phyloP scores from a whole-genome alignment of 768 basidiomycete genomes.

The Amanita polypyramis region DNA sequence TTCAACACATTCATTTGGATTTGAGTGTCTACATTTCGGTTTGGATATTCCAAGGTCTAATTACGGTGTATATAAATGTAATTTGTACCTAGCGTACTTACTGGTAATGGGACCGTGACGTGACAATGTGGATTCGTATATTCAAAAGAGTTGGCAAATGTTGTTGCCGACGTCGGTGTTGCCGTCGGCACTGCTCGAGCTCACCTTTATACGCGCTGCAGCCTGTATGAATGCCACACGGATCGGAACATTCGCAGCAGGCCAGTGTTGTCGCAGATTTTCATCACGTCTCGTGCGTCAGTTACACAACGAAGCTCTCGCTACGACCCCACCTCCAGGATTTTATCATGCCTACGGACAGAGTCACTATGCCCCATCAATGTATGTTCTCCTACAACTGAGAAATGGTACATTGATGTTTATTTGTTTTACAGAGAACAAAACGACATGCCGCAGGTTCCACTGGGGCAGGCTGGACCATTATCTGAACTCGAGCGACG shows the following conservation, averaged over 20 bases:
- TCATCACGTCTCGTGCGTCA: too few relatives aligned
- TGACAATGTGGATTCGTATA: slow-evolving; percentile 18
- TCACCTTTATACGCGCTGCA: not conserved
- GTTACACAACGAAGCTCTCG: not conserved
- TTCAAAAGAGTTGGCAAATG: slow-evolving; percentile 15
- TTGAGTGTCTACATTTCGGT: not conserved
- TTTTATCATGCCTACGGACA: not conserved
- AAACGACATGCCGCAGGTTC: not conserved
- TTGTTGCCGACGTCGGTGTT: slow-evolving; percentile 1
- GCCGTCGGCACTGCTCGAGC: slow-evolving; percentile 1
- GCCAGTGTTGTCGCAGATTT: not conserved
- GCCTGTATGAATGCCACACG: not conserved
- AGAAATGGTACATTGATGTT: not conserved
- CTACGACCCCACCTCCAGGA: not conserved
- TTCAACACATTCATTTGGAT: not conserved
- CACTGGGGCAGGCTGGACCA: not conserved
- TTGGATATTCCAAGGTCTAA: not conserved
- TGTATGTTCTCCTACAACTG: not conserved
- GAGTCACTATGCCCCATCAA: not conserved
- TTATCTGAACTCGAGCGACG: slow-evolving; percentile 6
- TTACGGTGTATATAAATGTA: not conserved
- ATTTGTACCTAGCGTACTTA: not conserved
- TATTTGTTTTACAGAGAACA: not conserved
- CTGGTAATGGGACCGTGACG: slow-evolving; percentile 19
- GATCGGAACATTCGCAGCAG: not conserved